Conservation (phyloP, 2,329 filamentous ascomycete genomes). For the Pyricularia sp. region DNA sequence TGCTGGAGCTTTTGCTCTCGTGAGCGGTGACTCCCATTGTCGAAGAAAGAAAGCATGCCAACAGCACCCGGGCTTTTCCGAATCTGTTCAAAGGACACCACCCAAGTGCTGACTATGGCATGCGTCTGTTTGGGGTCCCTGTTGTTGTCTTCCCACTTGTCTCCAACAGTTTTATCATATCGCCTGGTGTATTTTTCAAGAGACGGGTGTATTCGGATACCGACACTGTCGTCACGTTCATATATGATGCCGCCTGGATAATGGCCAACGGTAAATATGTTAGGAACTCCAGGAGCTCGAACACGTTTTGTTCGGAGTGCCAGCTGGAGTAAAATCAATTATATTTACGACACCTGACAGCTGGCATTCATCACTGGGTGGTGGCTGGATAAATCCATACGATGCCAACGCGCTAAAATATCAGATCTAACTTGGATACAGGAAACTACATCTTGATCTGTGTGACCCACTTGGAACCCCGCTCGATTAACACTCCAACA, state of each 20-base stretch:
- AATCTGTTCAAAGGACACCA: constrained; percentile 31
- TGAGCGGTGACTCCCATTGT: too few relatives aligned
- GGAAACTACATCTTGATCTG: too few relatives aligned
- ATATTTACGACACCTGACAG: too few relatives aligned
- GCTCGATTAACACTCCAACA: too few relatives aligned
- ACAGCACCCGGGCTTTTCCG: constrained; percentile 20
- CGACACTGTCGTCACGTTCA: constrained; percentile 7
- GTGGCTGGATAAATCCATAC: too few relatives aligned
- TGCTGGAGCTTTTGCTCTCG: too few relatives aligned
- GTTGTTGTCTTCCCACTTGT: constrained; percentile 20
- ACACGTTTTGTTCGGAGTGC: not conserved
- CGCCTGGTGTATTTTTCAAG: constrained; percentile 15
- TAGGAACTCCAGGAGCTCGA: constrained; percentile 6
- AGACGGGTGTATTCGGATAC: constrained; percentile 8
- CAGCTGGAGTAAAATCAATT: not conserved
- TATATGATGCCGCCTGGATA: constrained; percentile 10
- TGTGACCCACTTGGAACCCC: too few relatives aligned
- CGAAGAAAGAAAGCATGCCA: too few relatives aligned
- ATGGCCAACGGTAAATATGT: constrained; percentile 11
- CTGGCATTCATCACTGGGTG: too few relatives aligned
- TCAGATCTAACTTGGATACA: too few relatives aligned
- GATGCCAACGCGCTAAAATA: too few relatives aligned
- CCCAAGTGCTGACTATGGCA: constrained; percentile 24
- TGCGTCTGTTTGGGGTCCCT: constrained; percentile 20
- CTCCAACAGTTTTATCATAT: constrained; percentile 19